A percentile compares a stretch with the other conserved stretches of the same genome.
These are phyloP conservation scores for Chlorella sp. DNA, from an alignment of 139 green algal species.

Conservation along the genomic window DNA sequence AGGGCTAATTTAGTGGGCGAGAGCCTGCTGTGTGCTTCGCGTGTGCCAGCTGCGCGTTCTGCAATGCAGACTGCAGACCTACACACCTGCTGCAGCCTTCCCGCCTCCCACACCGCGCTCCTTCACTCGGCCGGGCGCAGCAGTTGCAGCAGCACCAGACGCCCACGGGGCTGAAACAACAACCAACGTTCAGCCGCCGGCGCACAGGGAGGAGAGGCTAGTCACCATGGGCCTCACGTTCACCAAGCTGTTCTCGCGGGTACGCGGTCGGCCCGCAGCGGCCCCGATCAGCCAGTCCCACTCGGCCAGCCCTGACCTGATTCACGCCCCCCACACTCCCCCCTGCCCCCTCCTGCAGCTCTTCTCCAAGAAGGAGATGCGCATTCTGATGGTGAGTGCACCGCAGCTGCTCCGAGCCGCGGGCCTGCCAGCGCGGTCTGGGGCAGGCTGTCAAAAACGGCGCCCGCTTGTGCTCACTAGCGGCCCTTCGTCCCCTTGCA, in stretches of 20 bases:
- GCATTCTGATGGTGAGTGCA: conserved; percentile 94
- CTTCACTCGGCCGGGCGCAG: not conserved
- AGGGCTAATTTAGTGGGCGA: no score
- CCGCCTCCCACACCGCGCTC: not conserved
- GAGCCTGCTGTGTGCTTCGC: no score
- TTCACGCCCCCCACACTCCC: not conserved
- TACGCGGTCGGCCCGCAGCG: not conserved
- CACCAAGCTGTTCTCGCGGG: conserved; percentile 88
- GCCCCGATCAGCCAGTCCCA: not conserved
- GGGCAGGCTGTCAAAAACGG: not conserved
- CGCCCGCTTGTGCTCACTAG: not conserved
- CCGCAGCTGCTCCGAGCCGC: not conserved
- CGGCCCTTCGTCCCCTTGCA: conserved; percentile 41
- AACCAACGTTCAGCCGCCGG: not conserved
- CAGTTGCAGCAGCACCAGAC: not conserved
- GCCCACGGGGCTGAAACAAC: not conserved
- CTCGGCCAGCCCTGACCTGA: not conserved
- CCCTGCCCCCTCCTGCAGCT: conserved; percentile 48
- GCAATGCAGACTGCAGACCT: no score
- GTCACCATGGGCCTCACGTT: conserved; percentile 93
- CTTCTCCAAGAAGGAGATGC: conserved; percentile 98
- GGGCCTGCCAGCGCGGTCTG: not conserved
- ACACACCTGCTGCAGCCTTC: not conserved
- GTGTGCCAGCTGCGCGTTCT: no score
- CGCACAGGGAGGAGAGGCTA: not conserved